phyloP scores from a whole-genome alignment of 805 yeast genomes.

The Candida railenensis region DNA sequence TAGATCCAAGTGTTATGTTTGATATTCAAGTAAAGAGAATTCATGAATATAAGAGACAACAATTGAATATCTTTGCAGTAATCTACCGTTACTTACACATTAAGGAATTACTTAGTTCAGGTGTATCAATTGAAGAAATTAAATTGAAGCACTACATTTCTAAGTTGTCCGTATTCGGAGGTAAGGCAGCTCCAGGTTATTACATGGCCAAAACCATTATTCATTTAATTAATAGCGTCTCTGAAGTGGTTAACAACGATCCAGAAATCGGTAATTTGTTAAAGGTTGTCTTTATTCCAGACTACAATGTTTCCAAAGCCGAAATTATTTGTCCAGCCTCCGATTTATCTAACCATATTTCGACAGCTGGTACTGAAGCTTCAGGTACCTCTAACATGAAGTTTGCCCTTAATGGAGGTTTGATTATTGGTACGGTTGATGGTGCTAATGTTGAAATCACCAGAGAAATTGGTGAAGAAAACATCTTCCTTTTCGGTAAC shows the following conservation, averaged over 20 bases:
- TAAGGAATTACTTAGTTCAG: slow-evolving; percentile 61
- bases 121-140: slow-evolving; percentile 37
- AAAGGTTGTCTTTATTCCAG: slow-evolving; percentile 87
- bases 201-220: slow-evolving; percentile 92
- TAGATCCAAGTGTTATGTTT: slow-evolving; percentile 74
- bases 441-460: slow-evolving; percentile 97
- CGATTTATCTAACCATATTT: slow-evolving; percentile 88
- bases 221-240: slow-evolving; percentile 79
- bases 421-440: slow-evolving; percentile 92
- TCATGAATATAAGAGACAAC: slow-evolving; percentile 95
- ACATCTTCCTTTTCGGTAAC: slow-evolving; percentile 88
- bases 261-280: slow-evolving; percentile 69
- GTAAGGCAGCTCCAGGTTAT: slow-evolving; percentile 97
- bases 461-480: slow-evolving; percentile 90
- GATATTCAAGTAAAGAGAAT: slow-evolving; percentile 94
- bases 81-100: slow-evolving; percentile 78
- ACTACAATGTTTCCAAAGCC: slow-evolving; percentile 92
- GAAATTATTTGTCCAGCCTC: slow-evolving; percentile 88
- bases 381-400: slow-evolving; percentile 97
- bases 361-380: slow-evolving; percentile 97
- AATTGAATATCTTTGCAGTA: slow-evolving; percentile 85
- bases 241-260: slow-evolving; percentile 78
- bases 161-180: slow-evolving; percentile 83
- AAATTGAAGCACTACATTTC: slow-evolving; percentile 68
- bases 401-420: slow-evolving; percentile 90